Evolutionary conservation across 2,329 filamentous ascomycete species (phyloP).

Genomic region (Hortaea sp.): DNA sequence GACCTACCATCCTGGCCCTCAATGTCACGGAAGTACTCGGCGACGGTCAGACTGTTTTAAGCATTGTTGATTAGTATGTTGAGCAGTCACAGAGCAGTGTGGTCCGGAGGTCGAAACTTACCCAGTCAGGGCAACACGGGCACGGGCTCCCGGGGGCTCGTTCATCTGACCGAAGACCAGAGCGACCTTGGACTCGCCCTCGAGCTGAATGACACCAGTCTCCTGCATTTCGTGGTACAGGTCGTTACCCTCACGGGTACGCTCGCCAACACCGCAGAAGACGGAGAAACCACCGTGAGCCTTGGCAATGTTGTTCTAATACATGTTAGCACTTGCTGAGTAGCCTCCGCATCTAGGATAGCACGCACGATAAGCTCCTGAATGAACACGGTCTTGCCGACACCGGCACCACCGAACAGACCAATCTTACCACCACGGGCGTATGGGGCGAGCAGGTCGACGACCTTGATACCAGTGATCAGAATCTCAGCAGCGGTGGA

Average conservation of each 20-base stretch:
- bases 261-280: slow-evolving; percentile 99
- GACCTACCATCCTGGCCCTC: slow-evolving; percentile 76
- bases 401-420: slow-evolving; percentile 99
- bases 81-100: neutral
- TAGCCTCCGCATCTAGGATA: neutral
- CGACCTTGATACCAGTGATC: slow-evolving; percentile 99
- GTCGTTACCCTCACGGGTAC: slow-evolving; percentile 99
- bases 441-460: slow-evolving; percentile 96
- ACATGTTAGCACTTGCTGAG: neutral
- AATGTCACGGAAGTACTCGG: slow-evolving; percentile 55
- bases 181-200: slow-evolving; percentile 98
- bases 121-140: slow-evolving; percentile 93
- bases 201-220: slow-evolving; percentile 97
- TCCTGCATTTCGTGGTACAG: slow-evolving; percentile 99
- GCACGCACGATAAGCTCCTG: slow-evolving; percentile 85
- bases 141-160: slow-evolving; percentile 98
- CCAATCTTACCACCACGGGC: slow-evolving; percentile 99
- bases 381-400: slow-evolving; percentile 99
- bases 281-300: slow-evolving; percentile 99
- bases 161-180: slow-evolving; percentile 99
- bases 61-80: neutral
- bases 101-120: slow-evolving; percentile 1
- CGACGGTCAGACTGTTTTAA: slow-evolving; percentile 44
- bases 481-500: slow-evolving; percentile 93
- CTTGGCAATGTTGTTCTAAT: slow-evolving; percentile 98